Evolutionary conservation across 108 stramenopile genomes (phyloP), one percentile per base, ranked within the genome.

Genomic region (Asterionellopsis glacialis): DNA sequence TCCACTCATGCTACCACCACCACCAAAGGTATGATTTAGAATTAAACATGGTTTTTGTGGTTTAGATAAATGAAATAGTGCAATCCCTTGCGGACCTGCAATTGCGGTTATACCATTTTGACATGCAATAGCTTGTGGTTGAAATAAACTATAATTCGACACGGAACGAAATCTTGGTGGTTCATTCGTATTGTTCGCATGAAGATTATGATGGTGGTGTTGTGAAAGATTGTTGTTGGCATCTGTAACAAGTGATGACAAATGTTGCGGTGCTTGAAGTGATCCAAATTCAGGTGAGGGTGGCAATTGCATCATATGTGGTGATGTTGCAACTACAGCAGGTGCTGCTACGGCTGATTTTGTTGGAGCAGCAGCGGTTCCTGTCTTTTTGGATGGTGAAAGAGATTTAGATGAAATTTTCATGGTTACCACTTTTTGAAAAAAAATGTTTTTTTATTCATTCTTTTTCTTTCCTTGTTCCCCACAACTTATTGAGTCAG

Each of bases 41-140:
- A 80, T 69, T 44, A 75, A 33, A 1, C 75, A 51, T 14, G 79
- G 79, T 23, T 61, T 58, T 40, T 80, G 69, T 7, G 74, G 70
- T 22, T 61, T 45, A 0, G 73, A 68, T 24, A 67, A 24, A 21
- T 67, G 74, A 65, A 75, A 75, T 13, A 80, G 56, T 0, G 74
- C 74, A 33, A 80, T 67, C 11, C 79, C 79, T 11, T 69, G 65
- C 16, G 66, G 58, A 19, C 79, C 79, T 5, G 74, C 72, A 42
- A 80, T 40, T 5, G 79, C 79, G 1, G 70, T 67, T n/a, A 80
- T 44, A 0, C 69, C 72, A 7, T 71, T 49, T 27, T 61, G 50
- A 44, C 79, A 80, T 6, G 79, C 79, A 47, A 80, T 41, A 0
- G 70, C 74, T 55, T 69, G 57, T 3, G 79, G 79, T 51, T 53